Conservation (phyloP, 2,329 filamentous ascomycete genomes). For the Gremmenia infestans region DNA sequence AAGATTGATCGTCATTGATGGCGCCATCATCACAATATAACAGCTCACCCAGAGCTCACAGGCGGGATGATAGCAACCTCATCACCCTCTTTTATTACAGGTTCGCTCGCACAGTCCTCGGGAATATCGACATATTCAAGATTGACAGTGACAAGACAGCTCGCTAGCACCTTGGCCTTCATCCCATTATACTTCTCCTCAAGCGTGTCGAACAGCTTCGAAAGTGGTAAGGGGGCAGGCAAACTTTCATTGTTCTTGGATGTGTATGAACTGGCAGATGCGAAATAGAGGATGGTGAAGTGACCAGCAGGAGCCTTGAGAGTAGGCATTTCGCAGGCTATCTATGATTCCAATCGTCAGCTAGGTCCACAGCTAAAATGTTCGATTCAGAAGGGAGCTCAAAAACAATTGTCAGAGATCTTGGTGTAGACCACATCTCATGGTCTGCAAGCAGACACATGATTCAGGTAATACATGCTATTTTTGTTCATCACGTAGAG, state of each 20-base stretch:
- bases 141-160: constrained; percentile 75
- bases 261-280: constrained; percentile 66
- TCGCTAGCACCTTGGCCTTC: constrained; percentile 59
- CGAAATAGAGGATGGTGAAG: constrained; percentile 81
- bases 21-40: neutral
- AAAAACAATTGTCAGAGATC: constrained; percentile 53
- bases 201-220: constrained; percentile 59
- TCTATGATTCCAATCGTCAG: constrained; percentile 7
- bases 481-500: constrained; percentile 33
- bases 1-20: too few relatives aligned
- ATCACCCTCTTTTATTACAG: constrained; percentile 64
- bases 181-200: constrained; percentile 70
- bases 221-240: constrained; percentile 59
- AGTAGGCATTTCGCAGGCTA: constrained; percentile 12
- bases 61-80: constrained; percentile 86
- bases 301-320: constrained; percentile 41
- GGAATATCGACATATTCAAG: constrained; percentile 71
- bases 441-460: constrained; percentile 43
- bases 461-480: constrained; percentile 41
- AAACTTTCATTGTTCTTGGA: constrained; percentile 61
- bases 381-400: constrained; percentile 2
- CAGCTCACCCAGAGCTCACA: constrained; percentile 70
- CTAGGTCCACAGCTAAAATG: neutral
- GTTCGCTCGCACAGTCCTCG: constrained; percentile 37
- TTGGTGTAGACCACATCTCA: constrained; percentile 57